phyloP scores from a whole-genome alignment of 2,329 filamentous ascomycete species.

The Knufia petricola region DNA sequence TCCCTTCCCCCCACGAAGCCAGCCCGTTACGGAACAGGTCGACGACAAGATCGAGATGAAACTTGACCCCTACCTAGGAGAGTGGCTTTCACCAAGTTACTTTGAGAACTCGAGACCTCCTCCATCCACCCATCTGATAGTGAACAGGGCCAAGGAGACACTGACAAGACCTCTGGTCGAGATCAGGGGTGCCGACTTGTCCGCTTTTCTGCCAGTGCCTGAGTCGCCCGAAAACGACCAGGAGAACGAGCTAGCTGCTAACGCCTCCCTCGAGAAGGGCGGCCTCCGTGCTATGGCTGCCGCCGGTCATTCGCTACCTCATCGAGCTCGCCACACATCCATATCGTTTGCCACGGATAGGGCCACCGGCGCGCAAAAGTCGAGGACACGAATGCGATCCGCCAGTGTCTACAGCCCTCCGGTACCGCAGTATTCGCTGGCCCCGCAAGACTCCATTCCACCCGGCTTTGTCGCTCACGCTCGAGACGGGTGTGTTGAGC shows the following conservation, averaged over 20 bases:
- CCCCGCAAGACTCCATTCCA: slow-evolving; percentile 70
- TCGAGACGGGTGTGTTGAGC: slow-evolving; percentile 68
- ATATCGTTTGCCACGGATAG: slow-evolving; percentile 19
- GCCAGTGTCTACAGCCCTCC: slow-evolving; percentile 59
- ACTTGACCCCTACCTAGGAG: slow-evolving; percentile 84
- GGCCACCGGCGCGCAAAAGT: slow-evolving; percentile 14
- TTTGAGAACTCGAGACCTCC: slow-evolving; percentile 88
- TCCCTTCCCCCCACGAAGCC: background rate
- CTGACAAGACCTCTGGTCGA: slow-evolving; percentile 65
- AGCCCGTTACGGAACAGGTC: background rate
- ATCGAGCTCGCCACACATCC: slow-evolving; percentile 17
- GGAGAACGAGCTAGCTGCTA: slow-evolving; percentile 26
- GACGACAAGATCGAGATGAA: slow-evolving; percentile 42
- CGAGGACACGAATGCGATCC: background rate
- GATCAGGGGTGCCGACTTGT: slow-evolving; percentile 33
- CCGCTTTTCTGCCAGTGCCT: slow-evolving; percentile 17
- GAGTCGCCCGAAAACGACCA: slow-evolving; percentile 25
- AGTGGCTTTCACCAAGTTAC: slow-evolving; percentile 91
- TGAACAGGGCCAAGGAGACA: slow-evolving; percentile 79
- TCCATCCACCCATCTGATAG: slow-evolving; percentile 75
- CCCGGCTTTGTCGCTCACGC: slow-evolving; percentile 83
- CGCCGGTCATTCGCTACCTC: slow-evolving; percentile 19
- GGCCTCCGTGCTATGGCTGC: slow-evolving; percentile 22
- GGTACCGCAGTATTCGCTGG: slow-evolving; percentile 72
- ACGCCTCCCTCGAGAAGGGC: slow-evolving; percentile 22